These are phyloP conservation scores for Strobilomyces echinocephalus DNA, from an alignment of 768 basidiomycete species.

Conservation along the genomic window DNA sequence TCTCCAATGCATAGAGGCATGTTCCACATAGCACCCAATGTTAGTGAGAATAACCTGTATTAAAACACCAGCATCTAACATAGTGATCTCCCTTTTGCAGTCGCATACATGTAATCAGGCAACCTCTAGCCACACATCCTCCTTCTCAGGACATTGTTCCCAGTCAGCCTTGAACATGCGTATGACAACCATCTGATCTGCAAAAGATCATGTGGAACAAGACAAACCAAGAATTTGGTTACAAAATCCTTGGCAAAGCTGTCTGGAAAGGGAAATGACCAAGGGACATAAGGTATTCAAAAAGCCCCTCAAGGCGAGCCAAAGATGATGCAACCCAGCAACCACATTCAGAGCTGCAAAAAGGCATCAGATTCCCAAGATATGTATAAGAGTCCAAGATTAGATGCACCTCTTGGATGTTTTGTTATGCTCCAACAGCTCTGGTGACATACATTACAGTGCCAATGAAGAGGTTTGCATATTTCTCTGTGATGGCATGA, in stretches of 20 bases:
- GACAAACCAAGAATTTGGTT: conserved; percentile 61
- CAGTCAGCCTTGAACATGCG: neutral
- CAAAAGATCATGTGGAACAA: too few relatives aligned
- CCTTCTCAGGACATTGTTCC: too few relatives aligned
- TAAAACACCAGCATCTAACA: too few relatives aligned
- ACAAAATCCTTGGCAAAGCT: conserved; percentile 85
- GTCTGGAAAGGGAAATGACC: conserved; percentile 79
- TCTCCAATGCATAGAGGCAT: too few relatives aligned
- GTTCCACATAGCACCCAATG: too few relatives aligned
- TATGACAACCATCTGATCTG: too few relatives aligned
- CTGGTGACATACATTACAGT: conserved; percentile 89
- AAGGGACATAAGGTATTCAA: conserved; percentile 83
- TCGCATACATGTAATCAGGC: too few relatives aligned
- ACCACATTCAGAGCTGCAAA: conserved; percentile 87
- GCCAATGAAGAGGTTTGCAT: conserved; percentile 78
- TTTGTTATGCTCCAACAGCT: conserved; percentile 68
- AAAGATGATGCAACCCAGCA: conserved; percentile 88
- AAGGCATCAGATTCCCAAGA: neutral
- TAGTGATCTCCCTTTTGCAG: too few relatives aligned
- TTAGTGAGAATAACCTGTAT: too few relatives aligned
- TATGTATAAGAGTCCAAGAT: neutral
- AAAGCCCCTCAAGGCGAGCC: conserved; percentile 85
- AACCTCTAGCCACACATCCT: too few relatives aligned
- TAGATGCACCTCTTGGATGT: conserved; percentile 65
- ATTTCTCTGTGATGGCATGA: conserved; percentile 35